Percentiles rank a stretch among this genome's conserved stretches.
Conservation (phyloP, 805 yeast species). For the Sugiyamaella marilandica region DNA sequence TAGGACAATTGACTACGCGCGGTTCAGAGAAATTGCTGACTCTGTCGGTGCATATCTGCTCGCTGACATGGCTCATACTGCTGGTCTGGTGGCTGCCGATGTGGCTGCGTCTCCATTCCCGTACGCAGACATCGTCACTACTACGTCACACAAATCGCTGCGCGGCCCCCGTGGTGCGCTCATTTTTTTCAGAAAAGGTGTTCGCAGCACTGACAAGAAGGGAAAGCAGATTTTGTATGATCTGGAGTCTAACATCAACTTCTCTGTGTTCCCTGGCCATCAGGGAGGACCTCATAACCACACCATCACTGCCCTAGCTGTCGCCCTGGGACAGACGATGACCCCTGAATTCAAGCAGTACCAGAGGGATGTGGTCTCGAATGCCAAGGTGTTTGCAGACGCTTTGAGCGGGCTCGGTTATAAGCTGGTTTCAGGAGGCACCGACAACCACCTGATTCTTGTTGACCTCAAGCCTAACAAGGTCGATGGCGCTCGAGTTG, state of each 20-base stretch:
- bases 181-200: slow-evolving; percentile 95
- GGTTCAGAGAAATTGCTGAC: slow-evolving; percentile 88
- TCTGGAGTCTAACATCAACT: slow-evolving; percentile 86
- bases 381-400: slow-evolving; percentile 72
- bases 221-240: slow-evolving; percentile 85
- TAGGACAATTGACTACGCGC: slow-evolving; percentile 81
- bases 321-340: slow-evolving; percentile 87
- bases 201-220: slow-evolving; percentile 70
- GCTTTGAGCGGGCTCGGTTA: slow-evolving; percentile 63
- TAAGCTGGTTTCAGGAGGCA: slow-evolving; percentile 83
- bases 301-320: slow-evolving; percentile 93
- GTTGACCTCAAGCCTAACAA: slow-evolving; percentile 72
- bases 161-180: slow-evolving; percentile 99
- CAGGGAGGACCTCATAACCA: slow-evolving; percentile 99
- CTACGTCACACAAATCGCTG: slow-evolving; percentile 95
- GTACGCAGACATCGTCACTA: slow-evolving; percentile 92
- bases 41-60: slow-evolving; percentile 88
- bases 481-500: slow-evolving; percentile 95
- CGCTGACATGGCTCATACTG: slow-evolving; percentile 96
- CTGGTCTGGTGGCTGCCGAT: slow-evolving; percentile 93
- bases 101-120: slow-evolving; percentile 91
- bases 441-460: slow-evolving; percentile 89
- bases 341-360: slow-evolving; percentile 84
- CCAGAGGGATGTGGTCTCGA: slow-evolving; percentile 75
- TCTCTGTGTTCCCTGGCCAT: slow-evolving; percentile 98